phyloP scores from a whole-genome alignment of 306 rosid genomes.

The Oemleria cerasiformis region DNA sequence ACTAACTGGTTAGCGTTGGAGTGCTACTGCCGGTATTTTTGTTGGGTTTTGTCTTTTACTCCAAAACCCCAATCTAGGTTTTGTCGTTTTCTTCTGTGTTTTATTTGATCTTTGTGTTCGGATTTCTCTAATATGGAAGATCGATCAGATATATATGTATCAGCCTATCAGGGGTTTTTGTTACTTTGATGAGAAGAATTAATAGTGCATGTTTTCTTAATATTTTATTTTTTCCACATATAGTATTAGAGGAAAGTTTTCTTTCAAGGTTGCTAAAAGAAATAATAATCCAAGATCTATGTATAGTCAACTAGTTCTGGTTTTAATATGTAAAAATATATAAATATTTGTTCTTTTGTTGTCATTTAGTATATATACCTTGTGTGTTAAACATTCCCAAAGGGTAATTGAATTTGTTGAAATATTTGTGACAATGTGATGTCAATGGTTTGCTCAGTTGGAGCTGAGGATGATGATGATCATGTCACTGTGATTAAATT shows the following conservation, averaged over 20 bases:
- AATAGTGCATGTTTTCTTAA: neutral
- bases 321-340: neutral
- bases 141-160: neutral
- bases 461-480: constrained; percentile 9
- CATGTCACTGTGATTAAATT: neutral
- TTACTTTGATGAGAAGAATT: neutral
- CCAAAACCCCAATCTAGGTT: neutral
- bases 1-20: no score
- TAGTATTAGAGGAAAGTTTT: neutral
- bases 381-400: neutral
- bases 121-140: neutral
- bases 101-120: neutral
- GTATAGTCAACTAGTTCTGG: neutral
- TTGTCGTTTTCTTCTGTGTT: neutral
- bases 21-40: no score
- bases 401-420: neutral
- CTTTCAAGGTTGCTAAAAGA: neutral
- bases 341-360: neutral
- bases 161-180: neutral
- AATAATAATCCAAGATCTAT: no score
- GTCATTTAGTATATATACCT: neutral
- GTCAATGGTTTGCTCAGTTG: constrained; percentile 1
- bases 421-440: neutral
- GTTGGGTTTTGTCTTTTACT: neutral
- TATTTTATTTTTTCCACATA: neutral